Evolutionary conservation across 257 asterid genomes (phyloP), one percentile per base, ranked within the genome.

Genomic region (Misopates orontium): DNA sequence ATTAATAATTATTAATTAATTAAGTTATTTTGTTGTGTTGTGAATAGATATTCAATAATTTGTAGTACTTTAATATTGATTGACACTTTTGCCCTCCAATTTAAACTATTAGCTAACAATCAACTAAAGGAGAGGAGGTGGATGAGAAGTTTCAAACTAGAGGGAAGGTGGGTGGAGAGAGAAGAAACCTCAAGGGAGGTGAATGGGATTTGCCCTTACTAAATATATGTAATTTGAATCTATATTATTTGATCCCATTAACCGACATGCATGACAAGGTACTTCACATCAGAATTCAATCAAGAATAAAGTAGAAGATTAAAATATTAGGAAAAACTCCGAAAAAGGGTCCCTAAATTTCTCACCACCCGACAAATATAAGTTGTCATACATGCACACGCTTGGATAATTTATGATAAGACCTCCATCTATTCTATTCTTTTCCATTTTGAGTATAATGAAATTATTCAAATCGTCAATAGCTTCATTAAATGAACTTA

Each of bases 311-410:
- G 54, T n/a, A 61, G 19, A 8, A 4, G n/a, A 10, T 19, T 28
- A 20, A 19, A 50, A 12, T 17, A 61, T 19, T 11, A 4, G 9
- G 21, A 5, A n/a, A n/a, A n/a, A n/a, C n/a, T n/a, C n/a, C n/a
- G n/a, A 51, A 41, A 51, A 41, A 55, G 49, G 74, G 82, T 62
- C 66, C 79, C 69, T 31, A 32, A 41, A 68, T 24, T 58, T 66
- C 66, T 39, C 65, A 77, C 80, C 76, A 40, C 68, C 80, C 82
- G 76, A 78, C 81, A 72, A 70, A 54, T 21, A 18, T 42, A 55
- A 75, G 83, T 63, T 70, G 82, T 63, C 57, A 67, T 16, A 31
- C 55, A 51, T 58, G 83, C 83, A 79, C 79, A 82, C 79, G 84
- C 64, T 69, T 77, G 81, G 77, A 51, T 25, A 40, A 56, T 58